These are phyloP conservation scores for Tephrocybe sp. DNA, from an alignment of 768 basidiomycete genomes.

Conservation along the genomic window DNA sequence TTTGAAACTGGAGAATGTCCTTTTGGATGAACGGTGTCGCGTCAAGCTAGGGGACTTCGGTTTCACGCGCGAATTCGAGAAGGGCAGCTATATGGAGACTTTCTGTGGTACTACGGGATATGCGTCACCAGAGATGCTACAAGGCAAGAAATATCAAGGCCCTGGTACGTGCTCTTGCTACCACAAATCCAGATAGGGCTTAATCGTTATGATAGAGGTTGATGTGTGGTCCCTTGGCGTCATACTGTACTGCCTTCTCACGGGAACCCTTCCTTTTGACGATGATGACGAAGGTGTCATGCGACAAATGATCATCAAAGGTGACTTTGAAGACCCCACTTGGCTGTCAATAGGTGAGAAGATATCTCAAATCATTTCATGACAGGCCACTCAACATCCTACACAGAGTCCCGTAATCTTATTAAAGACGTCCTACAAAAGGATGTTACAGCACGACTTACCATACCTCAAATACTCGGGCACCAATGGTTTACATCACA, in stretches of 20 bases:
- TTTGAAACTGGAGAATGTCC: constrained; percentile 92
- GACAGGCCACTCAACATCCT: not conserved
- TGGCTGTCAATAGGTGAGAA: constrained; percentile 88
- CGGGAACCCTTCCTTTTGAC: constrained; percentile 87
- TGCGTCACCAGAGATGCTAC: constrained; percentile 90
- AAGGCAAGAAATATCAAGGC: constrained; percentile 85
- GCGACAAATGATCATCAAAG: constrained; percentile 79
- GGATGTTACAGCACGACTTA: constrained; percentile 71
- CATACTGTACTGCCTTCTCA: constrained; percentile 86
- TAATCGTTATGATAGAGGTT: constrained; percentile 60
- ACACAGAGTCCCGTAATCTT: constrained; percentile 79
- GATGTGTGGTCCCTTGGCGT: constrained; percentile 95
- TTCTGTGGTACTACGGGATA: constrained; percentile 95
- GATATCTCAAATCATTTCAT: constrained; percentile 1
- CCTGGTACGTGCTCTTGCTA: constrained; percentile 54
- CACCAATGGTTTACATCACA: constrained; percentile 80
- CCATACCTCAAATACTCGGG: constrained; percentile 80
- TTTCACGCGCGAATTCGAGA: constrained; percentile 89
- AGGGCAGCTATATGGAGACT: constrained; percentile 77
- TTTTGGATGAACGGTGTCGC: constrained; percentile 86
- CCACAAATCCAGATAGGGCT: constrained; percentile 1
- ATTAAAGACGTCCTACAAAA: constrained; percentile 74
- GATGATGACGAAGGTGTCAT: constrained; percentile 84
- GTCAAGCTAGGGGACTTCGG: constrained; percentile 95
- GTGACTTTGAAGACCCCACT: constrained; percentile 86